Evolutionary conservation across 495 filamentous ascomycete genomes (phyloP).

Genomic region (Usnea hakonensis): DNA sequence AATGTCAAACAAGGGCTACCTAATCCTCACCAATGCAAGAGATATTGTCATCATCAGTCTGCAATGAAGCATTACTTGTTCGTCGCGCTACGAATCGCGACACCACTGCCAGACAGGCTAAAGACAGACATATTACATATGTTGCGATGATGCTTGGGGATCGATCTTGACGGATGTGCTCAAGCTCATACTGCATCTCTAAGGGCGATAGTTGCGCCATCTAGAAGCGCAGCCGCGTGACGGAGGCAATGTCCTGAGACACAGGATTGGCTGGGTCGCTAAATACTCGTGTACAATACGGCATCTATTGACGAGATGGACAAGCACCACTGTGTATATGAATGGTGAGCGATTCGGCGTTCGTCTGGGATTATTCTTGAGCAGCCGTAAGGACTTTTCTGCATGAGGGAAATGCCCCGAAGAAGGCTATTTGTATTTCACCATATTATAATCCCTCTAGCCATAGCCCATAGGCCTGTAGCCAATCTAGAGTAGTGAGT

Average conservation of each 20-base stretch:
- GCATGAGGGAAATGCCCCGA: neutral
- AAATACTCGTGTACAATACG: neutral
- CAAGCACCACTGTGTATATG: neutral
- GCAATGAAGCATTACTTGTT: neutral
- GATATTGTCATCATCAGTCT: conserved; percentile 7
- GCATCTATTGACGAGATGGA: neutral
- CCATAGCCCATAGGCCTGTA: neutral
- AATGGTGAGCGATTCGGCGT: neutral
- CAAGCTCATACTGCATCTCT: conserved; percentile 2
- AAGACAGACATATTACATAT: neutral
- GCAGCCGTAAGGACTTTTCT: neutral
- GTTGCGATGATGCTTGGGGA: neutral
- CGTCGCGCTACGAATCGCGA: conserved; percentile 7
- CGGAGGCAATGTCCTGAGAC: neutral
- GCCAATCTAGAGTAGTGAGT: neutral
- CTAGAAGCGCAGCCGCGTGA: neutral
- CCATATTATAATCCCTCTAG: neutral
- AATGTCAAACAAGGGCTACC: neutral
- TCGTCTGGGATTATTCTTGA: neutral
- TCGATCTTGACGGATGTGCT: conserved; percentile 4
- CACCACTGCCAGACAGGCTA: conserved; percentile 3
- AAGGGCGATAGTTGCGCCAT: neutral
- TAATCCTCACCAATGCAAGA: neutral
- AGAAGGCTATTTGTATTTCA: neutral
- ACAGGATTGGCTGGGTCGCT: neutral